Base-by-base conservation (phyloP, 1,139 yeast species). In the Yamadazyma sp. region DNA sequence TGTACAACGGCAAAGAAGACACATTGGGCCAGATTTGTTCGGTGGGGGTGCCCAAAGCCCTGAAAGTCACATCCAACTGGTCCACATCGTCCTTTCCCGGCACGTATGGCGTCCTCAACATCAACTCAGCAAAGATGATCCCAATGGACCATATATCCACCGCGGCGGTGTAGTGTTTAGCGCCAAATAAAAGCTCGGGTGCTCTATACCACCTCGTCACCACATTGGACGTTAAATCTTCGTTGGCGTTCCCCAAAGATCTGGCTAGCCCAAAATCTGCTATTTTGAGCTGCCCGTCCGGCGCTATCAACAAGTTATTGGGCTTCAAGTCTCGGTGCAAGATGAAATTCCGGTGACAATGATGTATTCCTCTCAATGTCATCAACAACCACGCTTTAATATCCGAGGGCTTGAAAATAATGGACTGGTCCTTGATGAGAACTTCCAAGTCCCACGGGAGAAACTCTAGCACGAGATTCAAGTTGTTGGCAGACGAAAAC, bases 241-340 rank as follows among this genome's bases (percentile, higher is more conserved):
- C 92, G 40, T 85, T 84, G 2, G 89, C 84, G 30, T 81, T 77
- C 2, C 94, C 92, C 46, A 87, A 66, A 1, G 91, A 78, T 43
- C 98, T 66, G 0, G 98, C 98, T 38, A 92, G 73, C 52, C 98
- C 98, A 69, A 92, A 92, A 87, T 92, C 98, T 5, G 98, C 98
- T 47, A 92, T 77, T 60, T 92, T 92, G 48, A 92, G 68, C 49
- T 85, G 82, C 0, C 98, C 98, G 44, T 78, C 78, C 0, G 96
- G 95, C 0, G 96, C 84, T 31, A 92, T 69, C 41, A 92, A 68
- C 62, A 92, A 70, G 59, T 86, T 86, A 59, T 84, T 85, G 10
- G 95, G 95, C 54, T 86, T 86, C 53, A 86, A 72, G 69, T 91
- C 96, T 47, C 99, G 78, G 59, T 92, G 99, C 38, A 92, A 67